Evolutionary conservation across 2,329 filamentous ascomycete species (phyloP), one percentile per base, ranked within the genome.

Genomic region (Ophiosphaerella herpotricha): DNA sequence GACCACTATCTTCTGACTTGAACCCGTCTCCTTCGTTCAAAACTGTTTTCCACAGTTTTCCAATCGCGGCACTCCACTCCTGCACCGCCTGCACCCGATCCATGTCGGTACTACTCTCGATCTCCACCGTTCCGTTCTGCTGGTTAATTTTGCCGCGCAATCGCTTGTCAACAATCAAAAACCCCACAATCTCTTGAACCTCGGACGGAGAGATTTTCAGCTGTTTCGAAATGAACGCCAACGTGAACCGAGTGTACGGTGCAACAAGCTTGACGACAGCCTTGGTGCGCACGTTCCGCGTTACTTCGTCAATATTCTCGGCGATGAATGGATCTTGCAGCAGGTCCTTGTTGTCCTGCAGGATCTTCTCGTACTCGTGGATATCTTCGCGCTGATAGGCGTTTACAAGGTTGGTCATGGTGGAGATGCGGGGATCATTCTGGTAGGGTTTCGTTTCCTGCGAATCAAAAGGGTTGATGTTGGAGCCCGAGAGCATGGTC

Each of bases 391-490:
- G 85, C 76, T 97, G 94, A 74, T 96, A 99, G 9, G 94, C 91
- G 64, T 97, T 92, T 18, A 99, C 94, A 1, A 99, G 83, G 63
- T 97, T 90, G 2, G 92, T 97, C 93, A 99, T 99, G 62, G 91
- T 93, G 2, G 91, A 88, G 62, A 99, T 97, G 50, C 93, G 89
- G 5, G 91, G 89, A 71, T 99, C 93, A 61, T 90, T 93, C 76
- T 91, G 93, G 80, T 99, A 99, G 35, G 94, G 94, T 77, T 97
- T 97, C 14, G 93, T 97, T 78, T 99, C 94, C 74, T 97, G 94
- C 7, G 92, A 97, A 75, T 97, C 93, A 73, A 99, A 97, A 0
- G 94, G 94, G 73, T 97, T 97, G 83, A 99, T 99, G 74, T 95
- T 86, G 35, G 93, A 97, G 71, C 93, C 92, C 90, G 96, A 97